Evolutionary conservation across 345 rosid species (phyloP).

Genomic region (Reutealis trisperma): DNA sequence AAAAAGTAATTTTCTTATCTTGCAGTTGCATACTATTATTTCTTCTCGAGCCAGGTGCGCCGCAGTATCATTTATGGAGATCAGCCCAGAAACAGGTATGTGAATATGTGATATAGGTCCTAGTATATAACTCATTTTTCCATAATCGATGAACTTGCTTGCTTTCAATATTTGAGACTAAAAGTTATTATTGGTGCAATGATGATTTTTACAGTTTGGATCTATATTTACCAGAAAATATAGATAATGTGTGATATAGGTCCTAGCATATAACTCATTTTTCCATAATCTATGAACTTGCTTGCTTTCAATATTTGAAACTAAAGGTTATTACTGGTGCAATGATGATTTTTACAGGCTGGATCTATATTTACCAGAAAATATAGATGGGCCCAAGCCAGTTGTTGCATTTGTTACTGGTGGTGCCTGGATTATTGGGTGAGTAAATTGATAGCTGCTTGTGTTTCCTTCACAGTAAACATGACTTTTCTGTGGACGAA

Average conservation of each 20-base stretch:
- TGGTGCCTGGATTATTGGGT: slow-evolving; percentile 45
- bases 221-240: slow-evolving; percentile 28
- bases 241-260: slow-evolving; percentile 13
- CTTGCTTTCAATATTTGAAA: neutral
- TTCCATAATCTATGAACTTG: neutral
- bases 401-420: slow-evolving; percentile 40
- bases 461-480: neutral
- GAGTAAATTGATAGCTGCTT: slow-evolving; percentile 10
- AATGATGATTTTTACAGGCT: slow-evolving; percentile 24
- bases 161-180: neutral
- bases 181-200: neutral
- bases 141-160: neutral
- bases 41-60: slow-evolving; percentile 32
- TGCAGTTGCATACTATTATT: slow-evolving; percentile 41
- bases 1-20: slow-evolving; percentile 5
- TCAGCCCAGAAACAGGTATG: slow-evolving; percentile 38
- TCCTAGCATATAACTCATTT: neutral
- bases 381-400: slow-evolving; percentile 30
- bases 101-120: neutral
- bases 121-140: neutral
- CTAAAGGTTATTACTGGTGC: neutral
- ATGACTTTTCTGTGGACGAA: neutral
- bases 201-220: slow-evolving; percentile 31
- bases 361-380: slow-evolving; percentile 35
- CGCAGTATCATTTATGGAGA: slow-evolving; percentile 35